A percentile compares a stretch with the other conserved stretches of the same genome.
phyloP scores from a whole-genome alignment of 306 rosid species.

The Citrullus amarus region DNA sequence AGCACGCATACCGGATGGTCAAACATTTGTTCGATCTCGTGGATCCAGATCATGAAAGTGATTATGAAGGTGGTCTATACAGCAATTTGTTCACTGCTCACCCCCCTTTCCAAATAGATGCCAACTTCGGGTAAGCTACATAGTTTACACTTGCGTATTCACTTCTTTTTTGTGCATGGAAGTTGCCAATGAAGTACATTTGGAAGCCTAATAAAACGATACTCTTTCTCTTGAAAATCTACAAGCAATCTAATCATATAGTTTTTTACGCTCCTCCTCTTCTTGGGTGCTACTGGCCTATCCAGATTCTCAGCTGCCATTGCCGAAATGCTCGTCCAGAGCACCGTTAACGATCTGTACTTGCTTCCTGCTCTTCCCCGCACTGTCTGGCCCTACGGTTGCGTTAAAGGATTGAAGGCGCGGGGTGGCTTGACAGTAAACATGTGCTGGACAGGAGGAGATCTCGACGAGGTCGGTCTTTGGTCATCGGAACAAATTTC shows the following conservation, averaged over 20 bases:
- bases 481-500: slow-evolving; percentile 17
- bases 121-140: slow-evolving; percentile 74
- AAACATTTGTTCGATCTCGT: slow-evolving; percentile 75
- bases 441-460: slow-evolving; percentile 45
- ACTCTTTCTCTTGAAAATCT: neutral
- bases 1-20: slow-evolving; percentile 83
- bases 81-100: slow-evolving; percentile 86
- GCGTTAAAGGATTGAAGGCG: slow-evolving; percentile 39
- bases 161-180: neutral
- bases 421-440: slow-evolving; percentile 45
- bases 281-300: neutral
- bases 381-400: slow-evolving; percentile 42
- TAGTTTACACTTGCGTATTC: neutral
- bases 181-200: neutral
- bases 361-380: slow-evolving; percentile 51
- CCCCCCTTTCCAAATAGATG: slow-evolving; percentile 96
- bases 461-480: slow-evolving; percentile 31
- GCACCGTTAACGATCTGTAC: slow-evolving; percentile 34
- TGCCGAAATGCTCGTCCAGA: slow-evolving; percentile 56
- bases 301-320: slow-evolving; percentile 47
- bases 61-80: slow-evolving; percentile 81
- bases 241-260: neutral
- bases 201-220: neutral
- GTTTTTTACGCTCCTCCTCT: neutral
- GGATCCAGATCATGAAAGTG: slow-evolving; percentile 61